Conservation (phyloP, 2,329 filamentous ascomycete genomes). For the Fusarium praegraminearum region DNA sequence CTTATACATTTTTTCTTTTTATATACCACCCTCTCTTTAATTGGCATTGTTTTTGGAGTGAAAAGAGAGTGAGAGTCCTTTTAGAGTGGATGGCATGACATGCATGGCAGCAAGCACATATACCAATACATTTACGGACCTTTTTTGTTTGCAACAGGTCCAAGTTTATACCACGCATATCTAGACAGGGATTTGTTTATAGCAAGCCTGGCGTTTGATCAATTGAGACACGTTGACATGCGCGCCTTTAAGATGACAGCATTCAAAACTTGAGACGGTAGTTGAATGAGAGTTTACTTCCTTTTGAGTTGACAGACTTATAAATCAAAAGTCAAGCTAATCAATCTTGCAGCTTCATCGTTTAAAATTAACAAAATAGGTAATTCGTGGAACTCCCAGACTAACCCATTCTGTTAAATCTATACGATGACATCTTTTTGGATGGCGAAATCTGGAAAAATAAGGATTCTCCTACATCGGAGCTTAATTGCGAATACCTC, state of each 20-base stretch:
- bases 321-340: background rate
- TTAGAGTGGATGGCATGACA: constrained; percentile 1
- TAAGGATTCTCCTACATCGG: constrained; percentile 24
- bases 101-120: constrained; percentile 3
- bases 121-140: constrained; percentile 16
- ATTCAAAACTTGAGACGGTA: background rate
- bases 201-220: constrained; percentile 37
- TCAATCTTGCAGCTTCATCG: background rate
- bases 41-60: constrained; percentile 26
- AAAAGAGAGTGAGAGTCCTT: background rate
- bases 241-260: background rate
- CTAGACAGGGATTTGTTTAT: constrained; percentile 18
- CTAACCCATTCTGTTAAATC: constrained; percentile 12
- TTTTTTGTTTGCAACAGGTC: constrained; percentile 1
- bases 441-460: constrained; percentile 5
- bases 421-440: constrained; percentile 3
- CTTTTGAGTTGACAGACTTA: background rate
- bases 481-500: constrained; percentile 9
- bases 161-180: constrained; percentile 7
- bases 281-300: background rate
- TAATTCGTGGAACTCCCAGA: background rate
- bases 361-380: constrained; percentile 25
- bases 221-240: constrained; percentile 5
- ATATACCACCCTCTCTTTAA: constrained; percentile 10
- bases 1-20: constrained; percentile 7